These are phyloP conservation scores for Avena sativa DNA, from an alignment of 176 grass and related monocot species.

Conservation along the genomic window DNA sequence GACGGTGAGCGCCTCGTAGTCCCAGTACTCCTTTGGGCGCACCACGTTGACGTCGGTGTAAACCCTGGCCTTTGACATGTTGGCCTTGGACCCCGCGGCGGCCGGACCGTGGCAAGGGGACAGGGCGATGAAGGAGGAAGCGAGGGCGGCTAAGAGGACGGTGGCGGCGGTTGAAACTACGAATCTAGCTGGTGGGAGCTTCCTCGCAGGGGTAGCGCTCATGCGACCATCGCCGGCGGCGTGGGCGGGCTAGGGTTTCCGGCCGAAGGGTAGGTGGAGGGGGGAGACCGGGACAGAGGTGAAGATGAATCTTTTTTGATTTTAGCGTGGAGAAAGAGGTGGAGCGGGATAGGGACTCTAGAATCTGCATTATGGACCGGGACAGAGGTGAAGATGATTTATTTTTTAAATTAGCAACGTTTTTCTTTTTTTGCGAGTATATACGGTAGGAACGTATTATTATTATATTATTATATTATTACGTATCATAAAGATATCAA, in stretches of 20 bases:
- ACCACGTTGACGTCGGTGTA: conserved; percentile 82
- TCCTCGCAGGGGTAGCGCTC: conserved; percentile 43
- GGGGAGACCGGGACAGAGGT: neutral
- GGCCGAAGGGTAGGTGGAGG: neutral
- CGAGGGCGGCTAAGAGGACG: conserved; percentile 49
- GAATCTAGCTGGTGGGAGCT: neutral
- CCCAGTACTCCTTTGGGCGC: conserved; percentile 95
- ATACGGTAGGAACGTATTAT: no score
- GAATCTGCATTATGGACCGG: no score
- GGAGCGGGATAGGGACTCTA: neutral
- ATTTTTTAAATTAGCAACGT: no score
- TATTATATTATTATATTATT: no score
- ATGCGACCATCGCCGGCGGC: conserved; percentile 62
- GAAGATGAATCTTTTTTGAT: conserved; percentile 31
- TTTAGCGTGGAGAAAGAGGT: conserved; percentile 28
- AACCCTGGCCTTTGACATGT: conserved; percentile 78
- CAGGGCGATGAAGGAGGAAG: conserved; percentile 48
- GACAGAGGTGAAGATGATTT: no score
- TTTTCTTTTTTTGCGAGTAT: no score
- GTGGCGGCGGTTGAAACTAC: conserved; percentile 32
- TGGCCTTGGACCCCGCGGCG: conserved; percentile 32
- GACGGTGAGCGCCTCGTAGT: conserved; percentile 85
- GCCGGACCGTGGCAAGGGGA: neutral
- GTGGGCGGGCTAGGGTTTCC: conserved; percentile 57
- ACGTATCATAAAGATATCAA: no score